Base-by-base conservation (phyloP, 139 green algal species). In the Ettlia oleoabundans region DNA sequence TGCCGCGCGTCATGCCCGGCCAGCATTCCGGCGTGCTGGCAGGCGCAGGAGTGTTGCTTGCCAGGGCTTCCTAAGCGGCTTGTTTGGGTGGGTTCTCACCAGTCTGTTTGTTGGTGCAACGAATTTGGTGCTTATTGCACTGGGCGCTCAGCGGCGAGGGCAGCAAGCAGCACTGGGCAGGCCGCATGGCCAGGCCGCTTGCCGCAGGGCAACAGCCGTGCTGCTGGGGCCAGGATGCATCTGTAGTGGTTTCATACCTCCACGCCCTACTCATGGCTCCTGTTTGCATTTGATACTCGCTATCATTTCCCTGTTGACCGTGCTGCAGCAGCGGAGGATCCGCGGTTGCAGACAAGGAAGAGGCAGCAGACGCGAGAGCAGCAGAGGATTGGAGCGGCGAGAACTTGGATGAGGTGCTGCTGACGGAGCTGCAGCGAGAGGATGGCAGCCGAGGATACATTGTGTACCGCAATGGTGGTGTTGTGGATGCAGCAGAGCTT, bases 401-500 rank as follows among this genome's bases (percentile, higher is more conserved):
- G 43, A 67, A 85, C 58, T 62, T 88, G 26, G 86, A 91, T 37
- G 72, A 91, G 64, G 62, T 91, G 19, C 68, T 90, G 35, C 73
- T 92, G 10, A 76, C 83, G 1, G 81, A 87, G 43, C 37, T 80
- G 4, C 42, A 58, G 33, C 67, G n/a, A 9, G 47, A 55, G 26
- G 90, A 95, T 62, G 94, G 93, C n/a, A 89, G 70, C 30, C 47
- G 69, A 38, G 85, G 83, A 1, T 88, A 90, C 51, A 94, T 99
- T 8, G 83, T 98, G 15, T 99, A 93, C 80, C 82, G 90, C 22
- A 95, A 93, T 38, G 90, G 92, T 1, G 91, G 83, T 0, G 63
- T 84, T 1, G 92, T 99, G 33, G 89, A 95, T 65, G 93, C 95
- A 4, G 84, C 85, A 19, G 91, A 86, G 24, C 88, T 98, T 22